Percentiles rank a stretch among this genome's conserved stretches.
These are phyloP conservation scores for Neurospora sp. DNA, from an alignment of 2,329 filamentous ascomycete genomes.

Conservation along the genomic window DNA sequence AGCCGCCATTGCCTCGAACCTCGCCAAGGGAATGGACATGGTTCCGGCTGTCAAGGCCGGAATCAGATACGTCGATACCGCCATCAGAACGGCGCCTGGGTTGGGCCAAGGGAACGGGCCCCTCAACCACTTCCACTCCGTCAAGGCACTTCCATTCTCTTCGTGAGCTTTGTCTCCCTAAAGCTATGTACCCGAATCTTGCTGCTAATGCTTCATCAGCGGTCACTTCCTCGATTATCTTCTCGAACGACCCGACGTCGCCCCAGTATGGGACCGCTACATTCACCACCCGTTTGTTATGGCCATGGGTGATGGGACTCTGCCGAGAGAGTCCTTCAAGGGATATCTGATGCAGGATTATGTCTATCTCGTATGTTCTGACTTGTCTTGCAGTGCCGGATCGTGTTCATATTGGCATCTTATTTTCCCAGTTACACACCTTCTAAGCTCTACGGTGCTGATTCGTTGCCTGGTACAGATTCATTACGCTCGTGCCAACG, in stretches of 20 bases:
- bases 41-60: constrained; percentile 54
- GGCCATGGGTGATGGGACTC: constrained; percentile 62
- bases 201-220: constrained; percentile 26
- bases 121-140: constrained; percentile 70
- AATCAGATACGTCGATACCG: constrained; percentile 62
- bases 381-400: neutral
- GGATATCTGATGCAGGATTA: constrained; percentile 90
- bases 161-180: constrained; percentile 34
- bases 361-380: constrained; percentile 60
- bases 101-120: constrained; percentile 62
- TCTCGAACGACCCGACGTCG: constrained; percentile 65
- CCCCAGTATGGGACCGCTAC: constrained; percentile 62
- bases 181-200: neutral
- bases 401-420: neutral
- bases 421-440: neutral
- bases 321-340: constrained; percentile 72
- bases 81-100: constrained; percentile 54
- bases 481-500: constrained; percentile 81
- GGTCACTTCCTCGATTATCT: constrained; percentile 79
- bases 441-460: neutral
- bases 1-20: constrained; percentile 68
- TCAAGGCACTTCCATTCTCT: constrained; percentile 56
- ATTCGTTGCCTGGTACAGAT: constrained; percentile 35
- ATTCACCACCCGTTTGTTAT: constrained; percentile 77
- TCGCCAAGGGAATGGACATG: constrained; percentile 50